Evolutionary conservation across 2,329 filamentous ascomycete species (phyloP), one percentile per base, ranked within the genome.

Genomic region (Sporothrix phasma): DNA sequence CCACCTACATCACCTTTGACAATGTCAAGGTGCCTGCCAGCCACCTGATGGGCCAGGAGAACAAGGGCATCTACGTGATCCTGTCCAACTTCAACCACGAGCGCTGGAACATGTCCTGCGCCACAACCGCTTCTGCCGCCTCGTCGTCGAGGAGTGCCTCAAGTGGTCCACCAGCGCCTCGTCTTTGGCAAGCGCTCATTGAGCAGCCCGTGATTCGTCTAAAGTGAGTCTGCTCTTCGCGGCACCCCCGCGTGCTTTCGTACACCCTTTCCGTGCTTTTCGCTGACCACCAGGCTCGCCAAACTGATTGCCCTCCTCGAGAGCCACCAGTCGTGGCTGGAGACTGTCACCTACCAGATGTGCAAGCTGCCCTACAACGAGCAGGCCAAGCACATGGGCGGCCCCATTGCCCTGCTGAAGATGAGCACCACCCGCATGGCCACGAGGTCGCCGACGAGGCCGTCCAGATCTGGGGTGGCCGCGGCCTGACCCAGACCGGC

Each of bases 51-150:
- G 91, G 91, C 66, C 79, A 89, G 72, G 90, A 95, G 76, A 85
- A 94, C 79, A 89, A 93, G 77, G 91, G 91, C 6, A 92, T 95
- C 72, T 83, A 87, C 67, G 89, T 94, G 34, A 90, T 95, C 72
- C 78, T 94, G 72, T 85, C 83, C 76, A 95, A 95, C 77, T 95
- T 95, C 78, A 94, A 94, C 80, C 89, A 94, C 76, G 89, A 92
- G 77, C 83, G 89, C 37, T 91, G 88, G 81, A 87, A 83, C 76
- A 90, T 92, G 88, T 79, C 80, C 64, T 86, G 84, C 69, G 84
- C 77, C 60, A 84, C 3, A 80, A 87, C 66, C 85, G 88, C 60
- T 80, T 82, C 75, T 84, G 81, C 62, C 83, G 89, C 67, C 81
- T 82, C 1, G 83, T 93, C 15, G 86, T 90, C 13, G 90, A 95